A percentile compares a stretch with the other conserved stretches of the same genome.
Evolutionary conservation across 768 basidiomycete genomes (phyloP).

Genomic region (Trichaptum fuscoviolaceum): DNA sequence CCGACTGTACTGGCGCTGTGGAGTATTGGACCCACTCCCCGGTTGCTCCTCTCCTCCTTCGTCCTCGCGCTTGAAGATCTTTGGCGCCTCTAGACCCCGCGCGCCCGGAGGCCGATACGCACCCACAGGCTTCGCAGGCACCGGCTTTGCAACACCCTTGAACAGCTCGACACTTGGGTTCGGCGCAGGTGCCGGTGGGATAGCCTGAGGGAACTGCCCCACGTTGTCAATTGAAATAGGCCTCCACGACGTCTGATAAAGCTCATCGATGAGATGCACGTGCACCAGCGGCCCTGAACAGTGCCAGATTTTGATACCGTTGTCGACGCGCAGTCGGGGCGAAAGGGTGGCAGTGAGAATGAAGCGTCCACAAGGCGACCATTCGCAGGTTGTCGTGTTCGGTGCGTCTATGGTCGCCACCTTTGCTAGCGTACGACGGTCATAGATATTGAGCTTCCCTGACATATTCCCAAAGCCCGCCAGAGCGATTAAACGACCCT

Average conservation of each 20-base stretch:
- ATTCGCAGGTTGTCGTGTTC: slow-evolving; percentile 91
- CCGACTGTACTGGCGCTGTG: slow-evolving; percentile 54
- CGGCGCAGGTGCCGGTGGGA: slow-evolving; percentile 68
- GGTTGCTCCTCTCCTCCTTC: slow-evolving; percentile 66
- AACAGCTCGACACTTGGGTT: slow-evolving; percentile 48
- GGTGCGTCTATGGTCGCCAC: slow-evolving; percentile 79
- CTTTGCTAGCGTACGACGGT: slow-evolving; percentile 80
- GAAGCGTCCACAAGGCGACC: slow-evolving; percentile 91
- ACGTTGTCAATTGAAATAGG: slow-evolving; percentile 63
- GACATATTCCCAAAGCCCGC: slow-evolving; percentile 97
- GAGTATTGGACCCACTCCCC: slow-evolving; percentile 53
- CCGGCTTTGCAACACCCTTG: slow-evolving; percentile 48
- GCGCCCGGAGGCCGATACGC: slow-evolving; percentile 95
- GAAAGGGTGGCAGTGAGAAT: slow-evolving; percentile 94
- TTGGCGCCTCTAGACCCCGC: slow-evolving; percentile 80
- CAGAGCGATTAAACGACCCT: slow-evolving; percentile 78
- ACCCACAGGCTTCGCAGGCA: slow-evolving; percentile 63
- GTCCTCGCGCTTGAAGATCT: slow-evolving; percentile 88
- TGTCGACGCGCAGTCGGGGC: slow-evolving; percentile 93
- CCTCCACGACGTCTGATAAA: slow-evolving; percentile 86
- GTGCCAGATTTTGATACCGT: slow-evolving; percentile 95
- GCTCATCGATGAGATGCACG: slow-evolving; percentile 74
- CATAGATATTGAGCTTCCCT: slow-evolving; percentile 89
- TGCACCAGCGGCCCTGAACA: slow-evolving; percentile 86
- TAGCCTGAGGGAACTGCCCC: slow-evolving; percentile 57